phyloP scores from a whole-genome alignment of 2,329 filamentous ascomycete species.

The Botryosphaeria agaves region DNA sequence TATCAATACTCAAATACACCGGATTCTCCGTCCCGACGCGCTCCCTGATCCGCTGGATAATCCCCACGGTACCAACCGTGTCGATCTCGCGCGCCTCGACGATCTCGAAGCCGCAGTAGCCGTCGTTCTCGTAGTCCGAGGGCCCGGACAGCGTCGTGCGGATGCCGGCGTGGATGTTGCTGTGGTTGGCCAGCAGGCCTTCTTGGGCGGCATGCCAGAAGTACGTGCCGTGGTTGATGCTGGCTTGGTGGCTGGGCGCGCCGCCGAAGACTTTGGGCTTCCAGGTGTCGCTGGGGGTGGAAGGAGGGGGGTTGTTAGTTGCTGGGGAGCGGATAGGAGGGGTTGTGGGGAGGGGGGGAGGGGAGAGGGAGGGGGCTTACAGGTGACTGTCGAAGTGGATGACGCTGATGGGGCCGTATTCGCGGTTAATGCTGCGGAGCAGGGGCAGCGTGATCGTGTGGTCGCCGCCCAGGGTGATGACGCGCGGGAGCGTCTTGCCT shows the following conservation, averaged over 20 bases:
- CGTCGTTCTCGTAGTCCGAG: conserved; percentile 71
- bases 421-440: conserved; percentile 40
- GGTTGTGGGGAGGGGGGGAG: not conserved
- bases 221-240: conserved; percentile 77
- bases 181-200: conserved; percentile 63
- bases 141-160: conserved; percentile 64
- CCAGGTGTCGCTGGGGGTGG: conserved; percentile 36
- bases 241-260: conserved; percentile 55
- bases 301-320: not conserved
- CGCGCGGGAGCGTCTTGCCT: conserved; percentile 58
- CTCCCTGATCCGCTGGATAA: conserved; percentile 61
- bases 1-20: conserved; percentile 72
- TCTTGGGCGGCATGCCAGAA: conserved; percentile 72
- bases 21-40: conserved; percentile 58
- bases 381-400: conserved; percentile 47
- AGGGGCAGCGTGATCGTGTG: conserved; percentile 45
- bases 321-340: not conserved
- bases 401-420: conserved; percentile 50
- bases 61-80: conserved; percentile 51
- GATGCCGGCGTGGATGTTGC: conserved; percentile 77
- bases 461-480: conserved; percentile 54
- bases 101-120: conserved; percentile 70
- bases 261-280: conserved; percentile 76
- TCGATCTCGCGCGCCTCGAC: conserved; percentile 60
- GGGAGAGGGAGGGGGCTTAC: conserved; percentile 18